Percentiles rank a stretch among this genome's conserved stretches.
These are phyloP conservation scores for Collariella sp. DNA, from an alignment of 495 filamentous ascomycete genomes.

Conservation along the genomic window DNA sequence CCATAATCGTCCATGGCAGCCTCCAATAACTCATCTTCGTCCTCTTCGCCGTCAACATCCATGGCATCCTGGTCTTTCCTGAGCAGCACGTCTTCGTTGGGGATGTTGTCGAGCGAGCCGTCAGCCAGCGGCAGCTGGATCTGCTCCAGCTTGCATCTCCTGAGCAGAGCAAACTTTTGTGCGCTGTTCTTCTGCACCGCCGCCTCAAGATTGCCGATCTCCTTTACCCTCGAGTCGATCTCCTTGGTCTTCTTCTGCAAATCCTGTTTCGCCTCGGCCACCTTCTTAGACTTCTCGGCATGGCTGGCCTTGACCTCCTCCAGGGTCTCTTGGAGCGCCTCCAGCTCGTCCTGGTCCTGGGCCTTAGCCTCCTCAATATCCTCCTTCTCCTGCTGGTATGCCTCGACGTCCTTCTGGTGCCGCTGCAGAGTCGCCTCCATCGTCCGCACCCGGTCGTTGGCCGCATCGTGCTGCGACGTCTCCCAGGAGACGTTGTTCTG, in stretches of 20 bases:
- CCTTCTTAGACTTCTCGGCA: constrained; percentile 60
- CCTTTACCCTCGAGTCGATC: constrained; percentile 69
- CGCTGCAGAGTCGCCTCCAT: constrained; percentile 58
- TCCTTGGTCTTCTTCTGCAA: constrained; percentile 75
- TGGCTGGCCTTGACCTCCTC: constrained; percentile 57
- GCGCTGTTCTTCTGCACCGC: constrained; percentile 76
- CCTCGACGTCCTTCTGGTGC: constrained; percentile 55
- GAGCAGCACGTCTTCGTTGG: constrained; percentile 70
- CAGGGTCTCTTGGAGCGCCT: constrained; percentile 61
- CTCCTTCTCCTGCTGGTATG: constrained; percentile 65
- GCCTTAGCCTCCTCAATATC: constrained; percentile 64
- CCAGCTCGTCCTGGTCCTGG: constrained; percentile 65
- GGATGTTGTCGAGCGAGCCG: constrained; percentile 78
- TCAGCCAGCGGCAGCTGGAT: constrained; percentile 73
- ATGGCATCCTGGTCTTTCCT: constrained; percentile 70
- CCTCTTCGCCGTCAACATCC: constrained; percentile 68
- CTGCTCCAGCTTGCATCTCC: constrained; percentile 88
- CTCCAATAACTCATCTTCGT: constrained; percentile 49
- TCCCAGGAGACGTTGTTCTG: constrained; percentile 75
- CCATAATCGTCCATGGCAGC: constrained; percentile 71
- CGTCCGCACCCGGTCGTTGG: constrained; percentile 57
- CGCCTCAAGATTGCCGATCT: constrained; percentile 67
- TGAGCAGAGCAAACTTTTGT: constrained; percentile 70
- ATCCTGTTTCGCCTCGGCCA: constrained; percentile 72
- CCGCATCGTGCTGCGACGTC: constrained; percentile 56